These are phyloP conservation scores for Candida frijolesensis DNA, from an alignment of 1,139 yeast species.

Conservation along the genomic window DNA sequence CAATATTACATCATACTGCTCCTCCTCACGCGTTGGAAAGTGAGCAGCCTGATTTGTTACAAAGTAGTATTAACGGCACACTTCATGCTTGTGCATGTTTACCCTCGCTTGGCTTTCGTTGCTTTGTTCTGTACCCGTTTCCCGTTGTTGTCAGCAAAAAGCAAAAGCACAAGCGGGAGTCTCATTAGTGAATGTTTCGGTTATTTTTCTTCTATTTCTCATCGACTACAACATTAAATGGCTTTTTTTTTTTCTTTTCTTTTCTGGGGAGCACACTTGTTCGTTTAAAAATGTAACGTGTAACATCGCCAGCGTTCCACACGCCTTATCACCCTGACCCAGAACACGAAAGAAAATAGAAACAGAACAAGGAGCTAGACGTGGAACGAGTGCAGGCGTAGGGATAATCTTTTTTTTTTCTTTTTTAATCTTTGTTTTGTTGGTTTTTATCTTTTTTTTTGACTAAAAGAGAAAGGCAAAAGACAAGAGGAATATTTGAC, in stretches of 20 bases:
- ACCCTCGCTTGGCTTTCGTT: not conserved
- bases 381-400: too few species aligned
- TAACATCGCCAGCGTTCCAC: not conserved
- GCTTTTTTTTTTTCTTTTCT: not conserved
- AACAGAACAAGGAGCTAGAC: not conserved
- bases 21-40: too few species aligned
- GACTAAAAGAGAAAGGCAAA: not conserved
- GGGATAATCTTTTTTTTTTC: not conserved
- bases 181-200: slow-evolving; percentile 1
- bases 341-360: not conserved
- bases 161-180: not conserved
- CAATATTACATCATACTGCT: too few species aligned
- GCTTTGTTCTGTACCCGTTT: not conserved
- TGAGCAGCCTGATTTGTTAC: too few species aligned
- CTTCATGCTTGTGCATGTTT: too few species aligned
- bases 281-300: not conserved
- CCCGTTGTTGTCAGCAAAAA: not conserved
- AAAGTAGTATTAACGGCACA: too few species aligned
- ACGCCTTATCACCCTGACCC: not conserved
- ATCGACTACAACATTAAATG: not conserved
- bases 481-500: not conserved
- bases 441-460: not conserved
- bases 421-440: too few species aligned
- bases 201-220: not conserved
- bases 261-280: not conserved